phyloP scores from a whole-genome alignment of 257 asterid genomes.

The Jasminum sambac region DNA sequence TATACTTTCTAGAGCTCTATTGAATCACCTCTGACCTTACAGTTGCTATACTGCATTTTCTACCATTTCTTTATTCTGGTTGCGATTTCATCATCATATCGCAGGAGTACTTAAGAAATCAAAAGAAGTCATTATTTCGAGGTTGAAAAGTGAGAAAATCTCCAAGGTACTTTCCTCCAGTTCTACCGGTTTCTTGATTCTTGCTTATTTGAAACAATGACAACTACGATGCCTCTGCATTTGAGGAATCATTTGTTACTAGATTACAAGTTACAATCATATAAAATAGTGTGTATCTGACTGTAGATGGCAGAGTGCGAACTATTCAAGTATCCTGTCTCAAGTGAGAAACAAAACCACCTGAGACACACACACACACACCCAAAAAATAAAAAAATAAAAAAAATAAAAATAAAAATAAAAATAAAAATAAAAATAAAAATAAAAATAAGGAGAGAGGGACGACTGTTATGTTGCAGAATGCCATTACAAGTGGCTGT shows the following conservation, averaged over 20 bases:
- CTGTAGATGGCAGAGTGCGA: not conserved
- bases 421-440: too few species aligned
- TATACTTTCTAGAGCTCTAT: slow-evolving; percentile 29
- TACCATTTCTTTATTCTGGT: slow-evolving; percentile 20
- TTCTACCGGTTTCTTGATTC: slow-evolving; percentile 17
- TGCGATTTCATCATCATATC: slow-evolving; percentile 22
- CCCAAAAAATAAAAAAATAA: too few species aligned
- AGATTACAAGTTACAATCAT: slow-evolving; percentile 8
- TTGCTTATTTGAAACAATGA: slow-evolving; percentile 13
- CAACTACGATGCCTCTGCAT: not conserved
- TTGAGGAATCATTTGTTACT: slow-evolving; percentile 4
- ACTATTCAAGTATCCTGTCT: not conserved
- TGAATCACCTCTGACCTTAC: slow-evolving; percentile 12
- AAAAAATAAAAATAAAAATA: too few species aligned
- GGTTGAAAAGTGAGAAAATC: slow-evolving; percentile 43
- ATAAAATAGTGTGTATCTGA: not conserved
- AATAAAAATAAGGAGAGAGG: too few species aligned
- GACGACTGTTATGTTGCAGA: slow-evolving; percentile 7
- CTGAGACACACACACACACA: too few species aligned
- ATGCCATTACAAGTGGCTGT: slow-evolving; percentile 22
- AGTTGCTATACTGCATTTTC: slow-evolving; percentile 5
- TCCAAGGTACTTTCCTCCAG: slow-evolving; percentile 44
- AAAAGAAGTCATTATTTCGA: slow-evolving; percentile 55
- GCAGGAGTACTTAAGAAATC: slow-evolving; percentile 80
- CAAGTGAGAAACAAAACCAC: not conserved